These are phyloP conservation scores for Saccharum hybrid DNA, from an alignment of 202 grass and related monocot genomes.

Conservation along the genomic window DNA sequence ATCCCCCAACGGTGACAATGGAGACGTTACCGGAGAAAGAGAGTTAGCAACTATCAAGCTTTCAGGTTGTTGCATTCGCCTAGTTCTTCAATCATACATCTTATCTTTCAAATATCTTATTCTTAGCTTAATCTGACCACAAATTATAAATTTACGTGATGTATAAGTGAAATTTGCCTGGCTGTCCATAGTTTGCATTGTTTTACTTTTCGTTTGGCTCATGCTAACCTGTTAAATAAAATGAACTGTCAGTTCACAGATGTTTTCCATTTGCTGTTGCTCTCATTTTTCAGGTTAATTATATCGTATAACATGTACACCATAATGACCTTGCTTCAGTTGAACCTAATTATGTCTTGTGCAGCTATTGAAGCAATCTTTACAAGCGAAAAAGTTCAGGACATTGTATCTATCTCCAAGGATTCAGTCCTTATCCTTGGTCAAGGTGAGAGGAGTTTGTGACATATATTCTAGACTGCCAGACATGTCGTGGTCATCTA, in stretches of 20 bases:
- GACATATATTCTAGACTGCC: constrained; percentile 15
- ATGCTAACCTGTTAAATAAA: constrained; percentile 1
- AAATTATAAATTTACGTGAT: neutral
- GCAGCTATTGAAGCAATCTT: constrained; percentile 89
- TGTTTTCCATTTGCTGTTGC: neutral
- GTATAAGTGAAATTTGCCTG: neutral
- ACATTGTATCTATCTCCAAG: constrained; percentile 76
- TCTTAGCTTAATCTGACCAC: constrained; percentile 32
- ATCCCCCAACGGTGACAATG: constrained; percentile 36
- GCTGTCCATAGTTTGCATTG: neutral
- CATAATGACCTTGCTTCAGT: constrained; percentile 27
- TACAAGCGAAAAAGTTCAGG: constrained; percentile 77
- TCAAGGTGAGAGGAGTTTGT: constrained; percentile 66
- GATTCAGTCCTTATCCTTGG: constrained; percentile 80
- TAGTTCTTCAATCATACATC: constrained; percentile 18
- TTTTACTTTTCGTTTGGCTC: neutral
- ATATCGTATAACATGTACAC: neutral
- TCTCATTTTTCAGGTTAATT: constrained; percentile 39
- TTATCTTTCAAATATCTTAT: neutral
- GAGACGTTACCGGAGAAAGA: constrained; percentile 33
- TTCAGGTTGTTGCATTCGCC: constrained; percentile 59
- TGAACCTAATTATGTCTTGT: constrained; percentile 38
- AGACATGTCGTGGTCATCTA: constrained; percentile 30
- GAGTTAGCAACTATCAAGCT: constrained; percentile 51
- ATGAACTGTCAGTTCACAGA: neutral